Evolutionary conservation across 2,329 filamentous ascomycete species (phyloP).

Genomic region (Aspergillus clavatus): DNA sequence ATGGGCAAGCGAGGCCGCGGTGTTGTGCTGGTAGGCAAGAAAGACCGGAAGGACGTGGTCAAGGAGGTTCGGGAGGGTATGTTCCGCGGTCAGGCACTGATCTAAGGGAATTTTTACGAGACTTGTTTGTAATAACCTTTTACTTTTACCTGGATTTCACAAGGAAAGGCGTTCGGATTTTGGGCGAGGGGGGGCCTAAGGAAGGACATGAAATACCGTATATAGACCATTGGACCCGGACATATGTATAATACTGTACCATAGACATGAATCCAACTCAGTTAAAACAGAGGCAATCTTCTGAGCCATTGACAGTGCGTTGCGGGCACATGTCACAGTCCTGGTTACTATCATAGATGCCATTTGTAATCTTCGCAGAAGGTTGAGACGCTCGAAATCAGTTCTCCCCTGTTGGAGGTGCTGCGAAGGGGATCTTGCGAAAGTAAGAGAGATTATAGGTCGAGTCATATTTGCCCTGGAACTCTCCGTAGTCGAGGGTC

Average conservation of each 20-base stretch:
- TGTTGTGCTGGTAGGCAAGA: conserved; percentile 82
- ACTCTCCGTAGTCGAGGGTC: conserved; percentile 48
- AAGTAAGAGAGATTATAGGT: conserved; percentile 56
- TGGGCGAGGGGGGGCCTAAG: not conserved
- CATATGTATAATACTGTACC: conserved; percentile 6
- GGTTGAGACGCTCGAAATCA: conserved; percentile 59
- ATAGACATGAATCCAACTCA: conserved; percentile 7
- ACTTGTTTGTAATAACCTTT: conserved; percentile 8
- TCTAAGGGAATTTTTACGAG: conserved; percentile 43
- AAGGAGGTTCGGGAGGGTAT: conserved; percentile 86
- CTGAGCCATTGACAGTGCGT: conserved; percentile 52
- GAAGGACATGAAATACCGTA: conserved; percentile 4
- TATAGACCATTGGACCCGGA: not conserved
- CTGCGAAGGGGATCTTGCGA: conserved; percentile 58
- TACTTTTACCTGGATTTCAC: too few species aligned
- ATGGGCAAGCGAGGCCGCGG: conserved; percentile 89
- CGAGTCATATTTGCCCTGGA: conserved; percentile 49
- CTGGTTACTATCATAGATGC: conserved; percentile 52
- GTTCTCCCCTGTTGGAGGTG: conserved; percentile 54
- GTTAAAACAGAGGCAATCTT: not conserved
- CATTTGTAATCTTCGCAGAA: conserved; percentile 44
- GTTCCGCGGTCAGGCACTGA: conserved; percentile 74
- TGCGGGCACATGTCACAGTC: conserved; percentile 57
- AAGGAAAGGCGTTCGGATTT: conserved; percentile 3
- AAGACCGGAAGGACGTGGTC: conserved; percentile 85